Evolutionary conservation across 2,329 filamentous ascomycete genomes (phyloP), one percentile per base, ranked within the genome.

Genomic region (Botrytis pseudocinerea): DNA sequence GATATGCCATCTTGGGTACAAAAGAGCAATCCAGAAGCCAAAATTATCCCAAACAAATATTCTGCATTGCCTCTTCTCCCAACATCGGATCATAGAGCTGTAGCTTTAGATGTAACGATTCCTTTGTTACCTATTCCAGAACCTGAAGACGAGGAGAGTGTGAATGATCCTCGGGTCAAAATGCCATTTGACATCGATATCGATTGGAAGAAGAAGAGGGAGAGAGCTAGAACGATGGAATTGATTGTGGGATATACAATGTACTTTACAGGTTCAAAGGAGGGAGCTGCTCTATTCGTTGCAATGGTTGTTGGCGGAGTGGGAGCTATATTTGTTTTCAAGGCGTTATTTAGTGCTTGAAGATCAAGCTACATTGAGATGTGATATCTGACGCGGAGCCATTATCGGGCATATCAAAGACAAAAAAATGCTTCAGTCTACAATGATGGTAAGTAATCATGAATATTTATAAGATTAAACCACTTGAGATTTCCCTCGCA

Each of bases 41-140:
- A 84, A 12, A 86, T 93, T n/a, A 82, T 84, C 38, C 85, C 89
- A 4, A 83, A 87, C 42, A 84, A 82, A 38, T 98, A 98, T 82
- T 86, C 90, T 25, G 89, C 92, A 25, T 85, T 98, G 42, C 93
- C 95, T 1, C 84, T 97, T 2, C 88, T 97, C 75, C 86, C 88
- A n/a, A 93, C 91, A 14, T 96, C 93, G 71, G 96, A 99, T 81
- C 96, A 99, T 82, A 89, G 93, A 44, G 88, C 94, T 10, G 96
- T 98, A 4, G 92, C 90, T 65, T 85, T 97, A 38, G 88, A 92
- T 6, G 85, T 91, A 12, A 84, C 85, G 0, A 86, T 98, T 25
- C 91, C 93, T 1, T 83, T 93, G 9, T 76, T 80, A 22, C 75
- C 82, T 10, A 80, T 84, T 68, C 77, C 78, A 18, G 76, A 77